Percentiles rank a stretch among this genome's conserved stretches.
phyloP scores from a whole-genome alignment of 345 rosid genomes.

The Ceriops decandra region DNA sequence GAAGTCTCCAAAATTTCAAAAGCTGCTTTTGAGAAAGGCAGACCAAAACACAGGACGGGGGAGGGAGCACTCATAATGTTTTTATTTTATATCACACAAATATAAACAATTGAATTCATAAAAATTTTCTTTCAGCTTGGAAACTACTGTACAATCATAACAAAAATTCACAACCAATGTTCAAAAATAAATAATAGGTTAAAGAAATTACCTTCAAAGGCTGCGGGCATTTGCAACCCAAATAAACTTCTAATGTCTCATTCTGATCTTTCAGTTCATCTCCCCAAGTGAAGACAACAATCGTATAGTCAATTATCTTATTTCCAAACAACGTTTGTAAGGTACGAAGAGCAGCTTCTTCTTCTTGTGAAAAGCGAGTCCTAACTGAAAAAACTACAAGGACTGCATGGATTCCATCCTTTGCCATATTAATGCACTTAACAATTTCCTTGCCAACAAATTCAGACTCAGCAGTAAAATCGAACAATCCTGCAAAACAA shows the following conservation, averaged over 20 bases:
- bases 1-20: no score
- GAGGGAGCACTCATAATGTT: no score
- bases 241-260: constrained; percentile 67
- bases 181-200: neutral
- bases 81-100: no score
- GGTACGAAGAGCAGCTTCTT: constrained; percentile 54
- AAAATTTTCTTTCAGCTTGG: neutral
- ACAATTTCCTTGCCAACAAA: constrained; percentile 81
- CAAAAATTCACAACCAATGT: neutral
- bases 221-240: constrained; percentile 61
- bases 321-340: constrained; percentile 69
- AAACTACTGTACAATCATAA: neutral
- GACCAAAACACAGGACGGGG: no score
- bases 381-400: constrained; percentile 70
- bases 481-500: constrained; percentile 64
- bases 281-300: constrained; percentile 86
- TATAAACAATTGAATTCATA: no score
- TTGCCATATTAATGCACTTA: constrained; percentile 71
- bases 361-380: constrained; percentile 64
- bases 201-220: constrained; percentile 55
- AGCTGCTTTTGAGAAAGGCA: no score
- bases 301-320: constrained; percentile 70
- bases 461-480: constrained; percentile 53
- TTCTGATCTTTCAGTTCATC: constrained; percentile 86
- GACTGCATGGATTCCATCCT: constrained; percentile 87